Base-by-base conservation (phyloP, 352 stramenopile species). In the Phytophthora meadii region DNA sequence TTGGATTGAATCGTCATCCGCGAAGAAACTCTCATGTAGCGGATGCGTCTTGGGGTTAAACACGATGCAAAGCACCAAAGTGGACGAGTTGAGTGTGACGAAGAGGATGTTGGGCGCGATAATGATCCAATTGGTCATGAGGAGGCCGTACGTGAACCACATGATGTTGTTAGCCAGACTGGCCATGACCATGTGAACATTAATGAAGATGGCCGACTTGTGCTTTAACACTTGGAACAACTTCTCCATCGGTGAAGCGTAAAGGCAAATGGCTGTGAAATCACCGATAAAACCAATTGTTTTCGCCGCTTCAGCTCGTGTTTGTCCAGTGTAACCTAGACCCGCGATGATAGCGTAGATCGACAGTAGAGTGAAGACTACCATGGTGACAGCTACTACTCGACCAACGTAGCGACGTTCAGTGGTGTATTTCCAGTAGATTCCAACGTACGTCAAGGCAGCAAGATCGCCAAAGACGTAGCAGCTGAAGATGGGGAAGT, bases 371-470 rank as follows among this genome's bases (percentile, higher is more conserved):
- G 47, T 32, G 25, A 77, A 44, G 3, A 65, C 51, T 4, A 30
- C 34, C 25, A 56, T 12, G 28, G 57, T 41, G 3, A 70, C 48
- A 0, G 28, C 45, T 30, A 80, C 32, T 6, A 81, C 61, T 1
- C 56, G 62, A 17, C 52, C 54, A 25, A 84, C 68, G 32, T 54
- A 61, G 11, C 34, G 34, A 10, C 56, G 71, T 7, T 81, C 72
- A 0, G 60, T 58, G 12, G 70, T 74, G 60, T 78, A 81, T 22
- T 52, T 58, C 46, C 78, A 88, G 61, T 86, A 89, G 10, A 87
- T 60, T 7, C 61, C 54, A 32, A 87, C 54, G 60, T 85, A 89
- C 25, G 68, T 44, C 14, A 68, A 37, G 9, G 62, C 60, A 11
- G 54, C 65, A 39, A 79, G 8, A 30, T 75, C 72, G 1, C 69